Conservation (phyloP, 176 grass and related monocot genomes). For the Bromus sterilis region DNA sequence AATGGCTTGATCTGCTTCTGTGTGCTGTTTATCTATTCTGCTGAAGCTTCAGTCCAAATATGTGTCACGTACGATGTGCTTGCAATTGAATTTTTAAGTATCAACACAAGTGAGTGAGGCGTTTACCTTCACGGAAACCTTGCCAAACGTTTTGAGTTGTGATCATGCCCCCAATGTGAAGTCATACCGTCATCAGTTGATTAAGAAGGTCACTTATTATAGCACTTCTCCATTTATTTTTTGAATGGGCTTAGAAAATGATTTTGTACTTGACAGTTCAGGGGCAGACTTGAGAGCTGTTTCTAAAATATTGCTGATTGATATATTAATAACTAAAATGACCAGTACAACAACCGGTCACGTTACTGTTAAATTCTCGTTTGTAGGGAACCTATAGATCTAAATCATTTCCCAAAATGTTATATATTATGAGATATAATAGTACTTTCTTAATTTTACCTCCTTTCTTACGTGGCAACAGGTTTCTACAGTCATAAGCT, state of each 20-base stretch:
- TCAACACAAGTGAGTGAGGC: background rate
- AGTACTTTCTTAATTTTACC: background rate
- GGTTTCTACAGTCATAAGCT: background rate
- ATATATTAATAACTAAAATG: background rate
- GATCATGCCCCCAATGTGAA: background rate
- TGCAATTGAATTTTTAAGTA: background rate
- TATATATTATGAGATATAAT: background rate
- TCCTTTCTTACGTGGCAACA: constrained; percentile 20
- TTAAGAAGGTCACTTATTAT: constrained; percentile 5
- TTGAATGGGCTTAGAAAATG: background rate
- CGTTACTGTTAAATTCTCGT: background rate
- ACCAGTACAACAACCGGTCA: background rate
- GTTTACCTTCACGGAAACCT: background rate
- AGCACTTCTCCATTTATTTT: background rate
- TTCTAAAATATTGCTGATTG: background rate
- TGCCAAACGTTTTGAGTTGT: background rate
- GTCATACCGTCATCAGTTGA: background rate
- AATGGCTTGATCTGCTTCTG: background rate
- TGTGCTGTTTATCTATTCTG: background rate
- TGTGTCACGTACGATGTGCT: background rate
- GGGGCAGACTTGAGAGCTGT: background rate
- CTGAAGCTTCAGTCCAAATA: background rate
- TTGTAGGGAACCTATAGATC: background rate
- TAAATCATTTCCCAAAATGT: background rate
- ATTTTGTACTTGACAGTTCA: background rate